phyloP scores from a whole-genome alignment of 140 eudicot species.

The Ambrosia hybrid region DNA sequence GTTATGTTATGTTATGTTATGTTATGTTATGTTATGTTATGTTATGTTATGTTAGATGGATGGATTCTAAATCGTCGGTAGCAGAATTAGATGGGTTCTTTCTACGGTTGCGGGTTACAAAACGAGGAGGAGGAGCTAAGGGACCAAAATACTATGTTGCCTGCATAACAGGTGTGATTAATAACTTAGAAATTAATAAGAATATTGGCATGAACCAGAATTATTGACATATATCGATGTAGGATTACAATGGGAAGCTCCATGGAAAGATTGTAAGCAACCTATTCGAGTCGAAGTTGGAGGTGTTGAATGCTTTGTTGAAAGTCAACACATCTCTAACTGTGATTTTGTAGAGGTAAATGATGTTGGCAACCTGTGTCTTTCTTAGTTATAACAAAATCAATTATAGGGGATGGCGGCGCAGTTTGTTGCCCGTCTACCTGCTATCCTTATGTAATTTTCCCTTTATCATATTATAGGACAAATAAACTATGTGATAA shows the following conservation, averaged over 20 bases:
- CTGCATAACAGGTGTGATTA: slow-evolving; percentile 53
- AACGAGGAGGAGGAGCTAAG: slow-evolving; percentile 42
- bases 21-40: not conserved
- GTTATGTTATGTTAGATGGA: slow-evolving; percentile 51
- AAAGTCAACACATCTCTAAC: slow-evolving; percentile 68
- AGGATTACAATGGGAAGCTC: slow-evolving; percentile 38
- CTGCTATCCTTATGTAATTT: too few relatives aligned
- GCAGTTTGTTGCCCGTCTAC: too few relatives aligned
- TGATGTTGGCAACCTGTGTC: not conserved
- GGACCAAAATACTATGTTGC: slow-evolving; percentile 78
- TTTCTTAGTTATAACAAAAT: not conserved
- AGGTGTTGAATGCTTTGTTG: slow-evolving; percentile 56
- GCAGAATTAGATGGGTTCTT: slow-evolving; percentile 57
- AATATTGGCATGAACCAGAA: not conserved
- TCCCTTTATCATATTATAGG: not conserved
- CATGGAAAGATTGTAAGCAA: slow-evolving; percentile 34
- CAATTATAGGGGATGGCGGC: too few relatives aligned
- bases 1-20: slow-evolving; percentile 5
- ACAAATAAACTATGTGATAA: not conserved
- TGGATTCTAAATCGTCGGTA: slow-evolving; percentile 37
- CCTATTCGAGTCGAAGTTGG: slow-evolving; percentile 54
- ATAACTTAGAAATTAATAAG: not conserved
- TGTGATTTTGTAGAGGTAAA: slow-evolving; percentile 71
- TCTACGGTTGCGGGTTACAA: slow-evolving; percentile 67
- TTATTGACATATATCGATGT: slow-evolving; percentile 1